phyloP scores from a whole-genome alignment of 495 filamentous ascomycete species.

The Pseudevernia furfuracea region DNA sequence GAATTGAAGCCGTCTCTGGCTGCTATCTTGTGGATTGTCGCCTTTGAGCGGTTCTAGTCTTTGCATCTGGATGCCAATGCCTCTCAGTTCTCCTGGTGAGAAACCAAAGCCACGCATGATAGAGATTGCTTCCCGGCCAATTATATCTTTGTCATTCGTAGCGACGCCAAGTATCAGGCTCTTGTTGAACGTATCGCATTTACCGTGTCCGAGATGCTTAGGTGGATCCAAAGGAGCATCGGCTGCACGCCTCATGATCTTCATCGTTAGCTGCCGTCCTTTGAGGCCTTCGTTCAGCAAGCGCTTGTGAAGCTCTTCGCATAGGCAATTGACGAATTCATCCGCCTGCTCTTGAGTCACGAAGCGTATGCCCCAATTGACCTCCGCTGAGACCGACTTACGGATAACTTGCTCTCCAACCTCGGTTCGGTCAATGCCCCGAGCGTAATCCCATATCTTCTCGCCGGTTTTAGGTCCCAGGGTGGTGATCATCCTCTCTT shows the following conservation, averaged over 20 bases:
- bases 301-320: conserved; percentile 71
- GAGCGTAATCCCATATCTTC: conserved; percentile 83
- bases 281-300: conserved; percentile 76
- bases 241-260: conserved; percentile 77
- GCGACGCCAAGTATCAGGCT: conserved; percentile 73
- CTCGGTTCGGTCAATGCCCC: conserved; percentile 79
- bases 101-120: conserved; percentile 77
- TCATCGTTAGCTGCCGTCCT: conserved; percentile 81
- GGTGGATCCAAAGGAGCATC: conserved; percentile 88
- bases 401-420: conserved; percentile 73
- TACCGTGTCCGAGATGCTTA: conserved; percentile 91
- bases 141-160: conserved; percentile 60
- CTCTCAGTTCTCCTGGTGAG: conserved; percentile 81
- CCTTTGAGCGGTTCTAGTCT: conserved; percentile 74
- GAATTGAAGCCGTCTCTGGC: conserved; percentile 58
- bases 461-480: conserved; percentile 89
- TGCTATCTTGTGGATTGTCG: conserved; percentile 41
- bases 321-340: conserved; percentile 75
- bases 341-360: conserved; percentile 83
- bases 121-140: conserved; percentile 72
- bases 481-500: conserved; percentile 60
- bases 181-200: conserved; percentile 89
- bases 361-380: conserved; percentile 98
- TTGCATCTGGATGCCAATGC: conserved; percentile 84
- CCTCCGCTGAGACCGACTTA: conserved; percentile 90